phyloP scores from a whole-genome alignment of 129 eudicot species.

The Pseudognaphalium luteoalbum region DNA sequence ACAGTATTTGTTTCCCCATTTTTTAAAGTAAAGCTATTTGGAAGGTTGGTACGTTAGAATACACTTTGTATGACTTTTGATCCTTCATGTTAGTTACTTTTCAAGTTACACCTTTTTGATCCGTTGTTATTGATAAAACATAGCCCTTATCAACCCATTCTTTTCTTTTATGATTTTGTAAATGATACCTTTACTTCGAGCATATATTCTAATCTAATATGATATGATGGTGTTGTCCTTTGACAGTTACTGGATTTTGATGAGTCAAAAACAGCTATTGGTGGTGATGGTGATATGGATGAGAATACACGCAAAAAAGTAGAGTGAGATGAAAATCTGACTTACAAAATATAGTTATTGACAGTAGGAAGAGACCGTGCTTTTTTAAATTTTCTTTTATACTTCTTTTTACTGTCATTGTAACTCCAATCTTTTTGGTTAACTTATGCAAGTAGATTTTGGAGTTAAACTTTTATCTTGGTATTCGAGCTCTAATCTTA shows the following conservation, averaged over 20 bases:
- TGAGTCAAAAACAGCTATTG: constrained; percentile 54
- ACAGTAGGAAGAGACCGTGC: constrained; percentile 10
- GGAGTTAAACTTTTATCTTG: constrained; percentile 1
- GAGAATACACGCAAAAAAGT: constrained; percentile 60
- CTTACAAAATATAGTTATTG: constrained; percentile 32
- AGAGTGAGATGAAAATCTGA: constrained; percentile 38
- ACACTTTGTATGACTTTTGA: not conserved
- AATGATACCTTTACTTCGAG: not conserved
- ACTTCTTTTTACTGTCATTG: not conserved
- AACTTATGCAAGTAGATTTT: constrained; percentile 41
- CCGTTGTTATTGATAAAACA: not conserved
- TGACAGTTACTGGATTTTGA: constrained; percentile 87
- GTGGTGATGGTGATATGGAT: constrained; percentile 36
- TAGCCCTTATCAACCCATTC: not conserved
- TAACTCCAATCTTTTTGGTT: constrained; percentile 33
- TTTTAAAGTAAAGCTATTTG: not conserved
- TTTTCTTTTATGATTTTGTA: no score
- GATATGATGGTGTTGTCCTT: not conserved
- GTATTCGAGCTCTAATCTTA: not conserved
- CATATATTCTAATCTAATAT: not conserved
- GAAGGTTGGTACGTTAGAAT: not conserved
- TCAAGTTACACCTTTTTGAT: not conserved
- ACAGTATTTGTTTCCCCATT: no score
- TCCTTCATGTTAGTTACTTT: not conserved
- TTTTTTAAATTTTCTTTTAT: not conserved